Base-by-base conservation (phyloP, 495 filamentous ascomycete species). In the Penicillium parvum region DNA sequence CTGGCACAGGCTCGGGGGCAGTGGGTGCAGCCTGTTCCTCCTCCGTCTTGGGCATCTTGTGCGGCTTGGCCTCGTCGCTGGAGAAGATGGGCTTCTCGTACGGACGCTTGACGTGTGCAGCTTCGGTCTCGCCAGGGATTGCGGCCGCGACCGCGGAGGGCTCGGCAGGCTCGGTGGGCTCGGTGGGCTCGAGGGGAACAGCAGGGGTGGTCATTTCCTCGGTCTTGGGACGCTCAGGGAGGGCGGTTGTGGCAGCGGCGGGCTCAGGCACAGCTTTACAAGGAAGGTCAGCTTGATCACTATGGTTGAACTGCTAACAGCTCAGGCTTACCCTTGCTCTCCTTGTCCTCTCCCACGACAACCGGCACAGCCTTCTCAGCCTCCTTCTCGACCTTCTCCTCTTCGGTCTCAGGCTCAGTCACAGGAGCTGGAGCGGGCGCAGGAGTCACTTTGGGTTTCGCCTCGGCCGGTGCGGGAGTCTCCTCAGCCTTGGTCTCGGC, bases 191-290 rank as follows among this genome's bases (percentile, higher is more conserved):
- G 23, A 56, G 52, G 16, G 57, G 65, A 39, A 68, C 64, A 11
- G 60, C 51, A 8, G 66, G 49, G 19, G 46, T 43, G 26, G 39
- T 40, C 5, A 20, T 28, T n/a, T n/a, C n/a, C n/a, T n/a, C n/a
- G n/a, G 56, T 42, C 45, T 67, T 67, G 23, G 57, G 52, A 15
- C 58, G 65, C 41, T 69, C 64, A 11, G 60, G 52, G 8, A 68
- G 49, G 19, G 46, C 43, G 26, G 39, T 40, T 5, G 23, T 28
- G 16, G 47, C 20, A 18, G 21, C 29, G 5, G 43, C 45, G n/a
- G n/a, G n/a, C n/a, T n/a, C n/a, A n/a, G n/a, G n/a, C n/a, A n/a
- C n/a, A n/a, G n/a, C n/a, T n/a, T n/a, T n/a, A n/a, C 54, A 11
- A 40, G 16, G 32, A 52, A 32, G 25, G 45, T 38, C 21, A 54